Evolutionary conservation across 352 stramenopile genomes (phyloP).

Genomic region (Peronospora belbahrii): DNA sequence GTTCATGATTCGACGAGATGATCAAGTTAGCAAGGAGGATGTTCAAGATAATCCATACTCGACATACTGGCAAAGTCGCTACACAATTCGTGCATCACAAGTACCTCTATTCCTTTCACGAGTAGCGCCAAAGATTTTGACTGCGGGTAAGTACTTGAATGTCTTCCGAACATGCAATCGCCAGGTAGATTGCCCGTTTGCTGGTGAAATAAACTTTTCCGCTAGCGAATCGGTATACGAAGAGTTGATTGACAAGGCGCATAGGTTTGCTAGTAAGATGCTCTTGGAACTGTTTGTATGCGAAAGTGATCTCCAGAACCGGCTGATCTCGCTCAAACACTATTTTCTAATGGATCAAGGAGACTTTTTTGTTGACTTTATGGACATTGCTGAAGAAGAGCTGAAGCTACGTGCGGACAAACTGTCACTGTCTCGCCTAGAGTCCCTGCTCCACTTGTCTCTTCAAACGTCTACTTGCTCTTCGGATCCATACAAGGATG

Average conservation of each 20-base stretch:
- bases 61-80: slow-evolving; percentile 86
- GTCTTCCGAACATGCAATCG: slow-evolving; percentile 81
- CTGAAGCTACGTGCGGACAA: slow-evolving; percentile 86
- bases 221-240: slow-evolving; percentile 69
- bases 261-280: slow-evolving; percentile 68
- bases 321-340: slow-evolving; percentile 88
- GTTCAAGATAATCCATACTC: slow-evolving; percentile 85
- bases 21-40: slow-evolving; percentile 70
- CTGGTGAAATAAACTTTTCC: slow-evolving; percentile 53
- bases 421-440: slow-evolving; percentile 82
- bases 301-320: slow-evolving; percentile 73
- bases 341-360: slow-evolving; percentile 99
- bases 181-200: slow-evolving; percentile 75
- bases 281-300: slow-evolving; percentile 77
- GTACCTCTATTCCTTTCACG: slow-evolving; percentile 77
- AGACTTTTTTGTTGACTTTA: slow-evolving; percentile 98
- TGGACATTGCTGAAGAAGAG: slow-evolving; percentile 93
- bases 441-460: slow-evolving; percentile 91
- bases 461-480: slow-evolving; percentile 90
- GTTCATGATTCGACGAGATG: slow-evolving; percentile 86
- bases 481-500: slow-evolving; percentile 85
- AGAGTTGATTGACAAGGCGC: slow-evolving; percentile 77
- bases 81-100: slow-evolving; percentile 69
- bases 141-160: slow-evolving; percentile 90
- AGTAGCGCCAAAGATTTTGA: slow-evolving; percentile 80